Base-by-base conservation (phyloP, 495 filamentous ascomycete species). In the Annulohypoxylon stygium region DNA sequence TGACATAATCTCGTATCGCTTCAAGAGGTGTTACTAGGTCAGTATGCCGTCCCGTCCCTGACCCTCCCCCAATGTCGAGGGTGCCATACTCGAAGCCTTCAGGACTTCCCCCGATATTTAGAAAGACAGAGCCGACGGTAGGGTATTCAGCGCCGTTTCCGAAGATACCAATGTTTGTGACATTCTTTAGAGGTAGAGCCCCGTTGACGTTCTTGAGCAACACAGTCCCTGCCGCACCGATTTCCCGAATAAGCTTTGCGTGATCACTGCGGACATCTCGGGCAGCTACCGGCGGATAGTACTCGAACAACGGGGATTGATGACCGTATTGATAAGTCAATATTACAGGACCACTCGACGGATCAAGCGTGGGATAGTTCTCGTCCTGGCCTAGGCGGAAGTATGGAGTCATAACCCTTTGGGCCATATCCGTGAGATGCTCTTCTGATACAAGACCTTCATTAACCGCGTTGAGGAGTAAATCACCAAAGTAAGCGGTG, bases 121-220 rank as follows among this genome's bases (percentile, higher is more conserved):
- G 5, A 18, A 18, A 23, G 10, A 7, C 45, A 6, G 16, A 18
- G 5, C 45, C 45, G 2, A 23, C 45, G 14, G 45, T 53, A 5
- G 69, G 70, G 54, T 54, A 59, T 12, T 26, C 57, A 34, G 75
- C 78, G 25, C 75, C 75, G 39, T 80, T 79, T 6, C 80, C 80
- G 14, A 26, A 25, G 2, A 55, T 2, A 47, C 61, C 80, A 25
- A 81, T 25, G 1, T 74, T 75, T n/a, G 78, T 73, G 1, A 74
- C 76, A 3, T 59, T 80, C 36, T 83, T 81, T 1, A 88, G 74
- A 0, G 86, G 86, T 10, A 88, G 77, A 8, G 82, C 73, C 3
- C 76, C 77, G 62, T 83, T 81, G 26, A 72, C 75, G 64, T 88
- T 88, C 76, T 88, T 88, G 2, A 87, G 75, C 0, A 88, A 78